phyloP scores from a whole-genome alignment of 768 basidiomycete species.

The Pulveroboletus sp. region DNA sequence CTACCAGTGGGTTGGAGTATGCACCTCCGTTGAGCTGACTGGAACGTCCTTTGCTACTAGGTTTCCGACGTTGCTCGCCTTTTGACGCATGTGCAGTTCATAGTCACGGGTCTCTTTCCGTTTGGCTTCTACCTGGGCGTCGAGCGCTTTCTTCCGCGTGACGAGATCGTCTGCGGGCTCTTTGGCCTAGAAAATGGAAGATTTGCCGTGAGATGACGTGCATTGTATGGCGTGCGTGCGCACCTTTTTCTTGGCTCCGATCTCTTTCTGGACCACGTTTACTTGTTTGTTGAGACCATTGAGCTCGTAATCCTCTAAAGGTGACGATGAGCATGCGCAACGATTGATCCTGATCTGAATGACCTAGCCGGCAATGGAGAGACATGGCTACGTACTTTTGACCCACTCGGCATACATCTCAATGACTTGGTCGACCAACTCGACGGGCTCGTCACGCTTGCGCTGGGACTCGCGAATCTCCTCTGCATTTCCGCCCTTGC shows the following conservation, averaged over 20 bases:
- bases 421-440: conserved; percentile 91
- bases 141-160: conserved; percentile 76
- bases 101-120: conserved; percentile 74
- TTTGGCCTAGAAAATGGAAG: conserved; percentile 59
- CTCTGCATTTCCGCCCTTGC: conserved; percentile 88
- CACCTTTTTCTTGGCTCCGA: conserved; percentile 90
- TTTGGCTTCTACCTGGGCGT: conserved; percentile 71
- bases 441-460: conserved; percentile 84
- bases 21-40: conserved; percentile 82
- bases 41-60: conserved; percentile 85
- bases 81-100: conserved; percentile 72
- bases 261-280: conserved; percentile 92
- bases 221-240: not conserved
- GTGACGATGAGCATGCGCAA: not conserved
- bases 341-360: not conserved
- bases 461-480: conserved; percentile 89
- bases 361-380: not conserved
- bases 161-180: conserved; percentile 87
- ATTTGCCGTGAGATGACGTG: not conserved
- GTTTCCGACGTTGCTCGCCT: conserved; percentile 83
- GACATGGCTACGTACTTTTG: conserved; percentile 60
- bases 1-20: not conserved
- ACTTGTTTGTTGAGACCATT: conserved; percentile 75
- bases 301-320: conserved; percentile 79
- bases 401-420: conserved; percentile 92